Conservation (phyloP, 1,284 basidiomycete species). For the Apiotrichum montevideense region DNA sequence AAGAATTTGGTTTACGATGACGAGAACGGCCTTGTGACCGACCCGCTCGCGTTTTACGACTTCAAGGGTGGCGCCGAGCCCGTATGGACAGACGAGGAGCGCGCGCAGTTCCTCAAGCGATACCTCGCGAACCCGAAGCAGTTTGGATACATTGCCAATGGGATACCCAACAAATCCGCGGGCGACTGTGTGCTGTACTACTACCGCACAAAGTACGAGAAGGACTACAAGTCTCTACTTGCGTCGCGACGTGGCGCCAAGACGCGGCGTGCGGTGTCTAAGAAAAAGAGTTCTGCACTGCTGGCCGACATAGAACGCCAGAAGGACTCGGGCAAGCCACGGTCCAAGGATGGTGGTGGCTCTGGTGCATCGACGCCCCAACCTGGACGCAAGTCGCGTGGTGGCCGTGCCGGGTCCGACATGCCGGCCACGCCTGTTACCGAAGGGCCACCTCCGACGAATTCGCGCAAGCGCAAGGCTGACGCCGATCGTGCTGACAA, state of each 20-base stretch:
- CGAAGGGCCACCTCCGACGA: slow-evolving; percentile 4
- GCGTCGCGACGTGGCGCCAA: slow-evolving; percentile 51
- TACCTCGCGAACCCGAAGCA: slow-evolving; percentile 87
- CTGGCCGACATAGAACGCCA: slow-evolving; percentile 35
- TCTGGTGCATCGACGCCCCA: slow-evolving; percentile 9
- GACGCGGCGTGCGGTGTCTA: slow-evolving; percentile 52
- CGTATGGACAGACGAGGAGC: slow-evolving; percentile 79
- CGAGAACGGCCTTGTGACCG: slow-evolving; percentile 70
- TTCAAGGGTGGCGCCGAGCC: slow-evolving; percentile 63
- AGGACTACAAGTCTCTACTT: slow-evolving; percentile 64
- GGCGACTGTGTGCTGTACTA: slow-evolving; percentile 89
- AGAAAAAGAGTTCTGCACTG: slow-evolving; percentile 39
- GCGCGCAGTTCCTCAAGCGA: slow-evolving; percentile 68
- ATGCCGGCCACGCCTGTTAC: slow-evolving; percentile 9
- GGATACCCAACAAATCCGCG: slow-evolving; percentile 75
- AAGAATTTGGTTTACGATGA: slow-evolving; percentile 66
- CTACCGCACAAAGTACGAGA: slow-evolving; percentile 88
- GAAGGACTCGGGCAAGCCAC: slow-evolving; percentile 18
- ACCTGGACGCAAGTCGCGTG: slow-evolving; percentile 5
- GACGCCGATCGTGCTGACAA: slow-evolving; percentile 6
- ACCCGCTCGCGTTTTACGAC: slow-evolving; percentile 73
- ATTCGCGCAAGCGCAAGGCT: slow-evolving; percentile 7
- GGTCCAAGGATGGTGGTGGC: slow-evolving; percentile 2
- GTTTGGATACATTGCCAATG: slow-evolving; percentile 71
- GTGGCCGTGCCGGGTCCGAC: neutral